Conservation (phyloP, 768 basidiomycete genomes). For the Amanita jacksonii region DNA sequence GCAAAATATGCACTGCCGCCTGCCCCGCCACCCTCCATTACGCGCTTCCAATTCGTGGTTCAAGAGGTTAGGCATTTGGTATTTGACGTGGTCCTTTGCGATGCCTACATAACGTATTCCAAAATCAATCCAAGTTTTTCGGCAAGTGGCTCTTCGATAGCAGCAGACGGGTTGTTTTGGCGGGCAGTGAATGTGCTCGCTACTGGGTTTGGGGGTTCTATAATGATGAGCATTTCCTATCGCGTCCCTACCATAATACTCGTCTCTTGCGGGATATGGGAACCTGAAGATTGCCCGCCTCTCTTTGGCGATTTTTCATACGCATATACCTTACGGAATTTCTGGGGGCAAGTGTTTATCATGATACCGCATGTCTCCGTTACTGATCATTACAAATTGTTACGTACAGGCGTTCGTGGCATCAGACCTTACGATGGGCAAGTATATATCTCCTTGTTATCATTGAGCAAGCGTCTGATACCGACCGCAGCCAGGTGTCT, state of each 20-base stretch:
- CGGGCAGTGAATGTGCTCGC: constrained; percentile 11
- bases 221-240: constrained; percentile 7
- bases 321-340: constrained; percentile 14
- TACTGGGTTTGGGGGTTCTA: constrained; percentile 12
- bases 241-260: constrained; percentile 9
- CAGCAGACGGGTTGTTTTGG: constrained; percentile 9
- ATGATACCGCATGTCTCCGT: neutral
- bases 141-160: constrained; percentile 9
- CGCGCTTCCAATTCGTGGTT: constrained; percentile 18
- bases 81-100: constrained; percentile 14
- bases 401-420: constrained; percentile 18
- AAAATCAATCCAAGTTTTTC: constrained; percentile 9
- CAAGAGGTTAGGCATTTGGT: constrained; percentile 3
- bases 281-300: constrained; percentile 16
- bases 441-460: neutral
- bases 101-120: constrained; percentile 12
- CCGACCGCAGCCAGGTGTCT: constrained; percentile 3
- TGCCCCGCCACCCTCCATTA: constrained; percentile 12
- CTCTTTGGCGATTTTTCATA: constrained; percentile 15
- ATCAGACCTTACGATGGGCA: constrained; percentile 17
- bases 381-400: neutral
- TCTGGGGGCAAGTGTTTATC: constrained; percentile 19
- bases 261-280: constrained; percentile 12
- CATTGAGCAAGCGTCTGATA: neutral
- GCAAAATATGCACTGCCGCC: constrained; percentile 12